phyloP scores from a whole-genome alignment of 1,139 yeast species.

The Kazachstania sp. region DNA sequence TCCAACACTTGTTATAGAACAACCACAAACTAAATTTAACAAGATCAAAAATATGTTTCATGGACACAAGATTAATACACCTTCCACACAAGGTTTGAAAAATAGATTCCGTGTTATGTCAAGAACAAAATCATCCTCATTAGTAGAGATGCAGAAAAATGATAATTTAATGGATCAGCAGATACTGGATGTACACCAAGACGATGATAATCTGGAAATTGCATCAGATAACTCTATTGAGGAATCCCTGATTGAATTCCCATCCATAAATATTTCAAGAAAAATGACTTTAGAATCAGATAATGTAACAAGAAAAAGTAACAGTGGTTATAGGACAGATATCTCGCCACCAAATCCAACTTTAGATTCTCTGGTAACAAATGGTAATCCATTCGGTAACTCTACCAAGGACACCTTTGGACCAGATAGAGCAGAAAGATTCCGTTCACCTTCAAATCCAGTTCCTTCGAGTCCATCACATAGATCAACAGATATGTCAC shows the following conservation, averaged over 20 bases:
- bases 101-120: neutral
- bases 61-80: neutral
- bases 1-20: too few relatives aligned
- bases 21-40: slow-evolving; percentile 5
- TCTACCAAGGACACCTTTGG: too few relatives aligned
- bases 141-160: neutral
- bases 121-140: neutral
- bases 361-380: neutral
- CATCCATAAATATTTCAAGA: neutral
- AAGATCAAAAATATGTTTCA: slow-evolving; percentile 9
- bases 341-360: neutral
- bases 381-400: too few relatives aligned
- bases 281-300: neutral
- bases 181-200: too few relatives aligned
- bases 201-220: neutral
- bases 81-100: neutral
- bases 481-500: neutral
- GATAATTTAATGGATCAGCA: neutral
- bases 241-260: slow-evolving; percentile 1
- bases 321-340: neutral
- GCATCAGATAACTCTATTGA: neutral
- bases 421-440: neutral
- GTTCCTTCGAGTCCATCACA: slow-evolving; percentile 12
- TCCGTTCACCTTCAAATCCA: slow-evolving; percentile 23
- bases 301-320: neutral